These are phyloP conservation scores for Cicer arietinum DNA, from an alignment of 306 rosid species.

Conservation along the genomic window DNA sequence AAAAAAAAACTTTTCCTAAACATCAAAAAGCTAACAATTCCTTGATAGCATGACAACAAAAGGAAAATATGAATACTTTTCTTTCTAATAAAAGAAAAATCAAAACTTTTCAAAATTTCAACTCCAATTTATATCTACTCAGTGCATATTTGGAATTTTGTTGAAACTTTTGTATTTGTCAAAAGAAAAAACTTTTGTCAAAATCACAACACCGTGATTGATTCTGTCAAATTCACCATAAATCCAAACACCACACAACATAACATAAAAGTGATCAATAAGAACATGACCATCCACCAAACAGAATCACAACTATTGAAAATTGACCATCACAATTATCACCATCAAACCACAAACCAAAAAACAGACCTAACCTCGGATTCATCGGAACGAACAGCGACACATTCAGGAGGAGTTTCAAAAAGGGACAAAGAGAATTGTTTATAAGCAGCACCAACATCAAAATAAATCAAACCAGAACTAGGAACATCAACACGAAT, in stretches of 20 bases:
- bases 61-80: not conserved
- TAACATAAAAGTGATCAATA: slow-evolving; percentile 1
- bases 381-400: slow-evolving; percentile 47
- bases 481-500: slow-evolving; percentile 85
- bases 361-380: slow-evolving; percentile 45
- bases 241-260: slow-evolving; percentile 32
- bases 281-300: slow-evolving; percentile 39
- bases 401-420: slow-evolving; percentile 79
- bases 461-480: slow-evolving; percentile 82
- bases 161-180: too few relatives aligned
- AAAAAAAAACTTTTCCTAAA: not conserved
- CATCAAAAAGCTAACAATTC: slow-evolving; percentile 7
- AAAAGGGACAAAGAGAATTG: slow-evolving; percentile 79
- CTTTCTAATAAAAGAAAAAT: not conserved
- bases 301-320: slow-evolving; percentile 22
- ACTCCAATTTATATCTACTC: slow-evolving; percentile 26
- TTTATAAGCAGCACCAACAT: slow-evolving; percentile 76
- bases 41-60: slow-evolving; percentile 14
- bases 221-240: too few relatives aligned
- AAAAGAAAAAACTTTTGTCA: too few relatives aligned
- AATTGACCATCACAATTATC: slow-evolving; percentile 27
- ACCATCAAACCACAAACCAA: not conserved
- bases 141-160: too few relatives aligned
- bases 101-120: slow-evolving; percentile 35
- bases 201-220: too few relatives aligned